These are phyloP conservation scores for Plantago lanceolata DNA, from an alignment of 305 asterid species.

Conservation along the genomic window DNA sequence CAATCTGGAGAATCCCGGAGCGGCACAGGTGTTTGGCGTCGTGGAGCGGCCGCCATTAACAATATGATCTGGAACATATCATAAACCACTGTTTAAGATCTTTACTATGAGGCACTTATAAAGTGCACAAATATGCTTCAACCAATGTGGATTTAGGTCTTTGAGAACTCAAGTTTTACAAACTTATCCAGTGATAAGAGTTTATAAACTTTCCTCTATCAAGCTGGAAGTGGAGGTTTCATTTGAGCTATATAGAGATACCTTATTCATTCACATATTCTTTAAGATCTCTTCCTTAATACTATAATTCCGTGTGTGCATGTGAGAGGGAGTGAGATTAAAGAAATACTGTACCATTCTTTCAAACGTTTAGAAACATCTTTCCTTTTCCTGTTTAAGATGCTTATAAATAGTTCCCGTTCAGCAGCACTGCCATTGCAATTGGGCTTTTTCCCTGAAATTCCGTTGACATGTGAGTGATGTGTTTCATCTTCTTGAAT, in stretches of 20 bases:
- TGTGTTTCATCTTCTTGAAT: conserved; percentile 32
- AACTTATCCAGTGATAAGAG: too few relatives aligned
- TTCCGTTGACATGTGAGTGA: conserved; percentile 37
- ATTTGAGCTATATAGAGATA: not conserved
- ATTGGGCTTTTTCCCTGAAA: conserved; percentile 28
- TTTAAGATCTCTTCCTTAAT: too few relatives aligned
- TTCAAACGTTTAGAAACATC: conserved; percentile 47
- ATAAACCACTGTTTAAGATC: too few relatives aligned
- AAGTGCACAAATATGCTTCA: not conserved
- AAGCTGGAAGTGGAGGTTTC: not conserved
- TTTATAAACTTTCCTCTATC: not conserved
- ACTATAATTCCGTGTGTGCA: not conserved
- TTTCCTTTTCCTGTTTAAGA: conserved; percentile 60
- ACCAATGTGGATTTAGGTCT: too few relatives aligned
- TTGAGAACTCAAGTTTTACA: too few relatives aligned
- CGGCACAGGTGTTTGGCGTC: too few relatives aligned
- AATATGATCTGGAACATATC: not conserved
- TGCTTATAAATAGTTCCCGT: conserved; percentile 50
- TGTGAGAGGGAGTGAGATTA: not conserved
- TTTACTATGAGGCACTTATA: not conserved
- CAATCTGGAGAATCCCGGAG: too few relatives aligned
- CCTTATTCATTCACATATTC: not conserved
- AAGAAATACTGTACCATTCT: conserved; percentile 54
- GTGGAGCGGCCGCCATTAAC: too few relatives aligned
- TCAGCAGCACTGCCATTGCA: conserved; percentile 42